Base-by-base conservation (phyloP, 2,329 filamentous ascomycete genomes). In the Biscogniauxia mediterranea region DNA sequence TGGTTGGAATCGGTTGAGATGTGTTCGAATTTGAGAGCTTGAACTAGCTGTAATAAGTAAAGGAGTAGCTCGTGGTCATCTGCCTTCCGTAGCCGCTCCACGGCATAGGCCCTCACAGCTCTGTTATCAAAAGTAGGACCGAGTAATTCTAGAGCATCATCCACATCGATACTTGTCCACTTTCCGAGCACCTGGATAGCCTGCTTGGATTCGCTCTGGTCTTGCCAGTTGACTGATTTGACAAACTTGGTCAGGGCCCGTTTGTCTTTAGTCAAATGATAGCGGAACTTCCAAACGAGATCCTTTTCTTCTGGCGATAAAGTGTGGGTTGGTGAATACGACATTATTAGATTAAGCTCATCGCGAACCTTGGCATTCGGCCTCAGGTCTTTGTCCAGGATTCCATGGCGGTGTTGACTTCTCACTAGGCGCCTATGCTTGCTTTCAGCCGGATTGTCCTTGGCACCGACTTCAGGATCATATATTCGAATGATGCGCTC, bases 101-200 rank as follows among this genome's bases (percentile, higher is more conserved):
- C 95, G 0, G 95, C 95, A 74, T 97, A 99, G 0, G 92, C 91
- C 64, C 95, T 88, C 21, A 99, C 93, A 0, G 90, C 88, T 1
- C 89, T 83, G 68, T 96, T 96, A 71, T 96, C 91, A 65, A 98
- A 96, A 0, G 90, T 93, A 9, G 95, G 94, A 0, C 95, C 95
- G 1, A 99, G 86, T 11, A 99, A 82, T 75, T 99, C 95, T 52
- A 99, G 83, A 19, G 94, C 95, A 78, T 98, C 95, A 70, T 99
- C 96, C 5, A 99, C 89, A 72, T 98, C 95, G 61, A 99, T 97
- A 67, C 96, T 92, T 0, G 91, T 96, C 95, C 95, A 99, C 69
- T 93, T 94, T 0, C 90, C 87, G 19, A 99, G 83, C 4, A 99
- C 87, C 63, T 96, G 92, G 23, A 95, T 91, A 5, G 94, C 93